Evolutionary conservation across 2,329 filamentous ascomycete genomes (phyloP).

Genomic region (Dactylellina cionopaga): DNA sequence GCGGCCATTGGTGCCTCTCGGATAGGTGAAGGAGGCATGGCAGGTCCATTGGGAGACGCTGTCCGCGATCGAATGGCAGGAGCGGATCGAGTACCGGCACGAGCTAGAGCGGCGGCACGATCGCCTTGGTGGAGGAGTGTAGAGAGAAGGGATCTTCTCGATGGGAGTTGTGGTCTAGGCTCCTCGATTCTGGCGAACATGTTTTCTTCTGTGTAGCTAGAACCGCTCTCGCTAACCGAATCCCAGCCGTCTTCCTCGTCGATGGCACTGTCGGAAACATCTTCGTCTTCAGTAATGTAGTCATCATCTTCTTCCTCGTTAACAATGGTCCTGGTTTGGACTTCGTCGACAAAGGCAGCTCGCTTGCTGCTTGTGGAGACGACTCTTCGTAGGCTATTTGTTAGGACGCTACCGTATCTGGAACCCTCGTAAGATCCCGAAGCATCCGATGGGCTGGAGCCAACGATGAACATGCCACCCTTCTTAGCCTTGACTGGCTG

Average conservation of each 20-base stretch:
- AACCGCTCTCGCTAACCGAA: conserved; percentile 81
- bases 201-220: conserved; percentile 80
- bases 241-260: conserved; percentile 75
- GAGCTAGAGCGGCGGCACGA: conserved; percentile 75
- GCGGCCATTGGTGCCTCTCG: conserved; percentile 71
- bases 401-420: conserved; percentile 43
- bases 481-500: conserved; percentile 63
- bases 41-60: conserved; percentile 75
- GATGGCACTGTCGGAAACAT: conserved; percentile 84
- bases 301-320: conserved; percentile 67
- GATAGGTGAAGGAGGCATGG: conserved; percentile 69
- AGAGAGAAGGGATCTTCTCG: conserved; percentile 86
- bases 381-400: conserved; percentile 49
- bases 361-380: conserved; percentile 71
- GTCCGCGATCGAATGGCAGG: conserved; percentile 70
- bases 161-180: conserved; percentile 83
- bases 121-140: conserved; percentile 85
- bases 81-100: conserved; percentile 61
- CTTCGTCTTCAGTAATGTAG: conserved; percentile 67
- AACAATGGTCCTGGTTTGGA: conserved; percentile 73
- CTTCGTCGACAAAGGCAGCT: conserved; percentile 81
- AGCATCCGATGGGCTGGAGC: conserved; percentile 58
- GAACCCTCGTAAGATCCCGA: conserved; percentile 56
- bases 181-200: conserved; percentile 87
- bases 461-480: conserved; percentile 65